Evolutionary conservation across 2,329 filamentous ascomycete genomes (phyloP), one percentile per base, ranked within the genome.

Genomic region (Aspergillus spinulosporus): DNA sequence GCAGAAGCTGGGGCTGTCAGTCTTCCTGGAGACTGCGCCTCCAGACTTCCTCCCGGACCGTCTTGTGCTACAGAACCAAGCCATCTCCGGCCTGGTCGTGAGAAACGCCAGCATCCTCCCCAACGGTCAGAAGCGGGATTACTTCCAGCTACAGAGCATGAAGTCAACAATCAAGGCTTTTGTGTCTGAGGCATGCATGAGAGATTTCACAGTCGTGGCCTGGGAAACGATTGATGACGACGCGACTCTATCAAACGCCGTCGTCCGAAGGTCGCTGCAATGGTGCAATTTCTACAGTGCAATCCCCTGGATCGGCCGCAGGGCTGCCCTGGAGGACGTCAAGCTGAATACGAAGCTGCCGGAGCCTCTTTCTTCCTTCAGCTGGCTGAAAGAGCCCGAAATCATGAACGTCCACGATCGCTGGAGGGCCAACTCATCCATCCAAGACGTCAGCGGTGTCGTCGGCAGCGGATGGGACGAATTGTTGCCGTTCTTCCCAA

Each of bases 231-330:
- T 78, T 8, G 71, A 77, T 32, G 68, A 80, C 52, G 59, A 70
- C 34, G 71, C 70, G 5, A 40, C 61, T 3, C 34, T 76, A 11
- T 67, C 73, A 1, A 77, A 79, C 60, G 74, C 77, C 0, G 72
- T 79, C 5, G 61, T 77, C 12, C 74, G 74, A 56, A 65, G 78
- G 45, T 76, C 73, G 31, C 71, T 75, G 45, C 70, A 74, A 31
- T 80, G 78, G 78, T 78, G 74, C 59, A 72, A 72, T 28, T 80
- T 78, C 60, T 78, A 79, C 62, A 78, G 72, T 56, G 72, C 71
- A 4, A 66, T 79, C 5, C 68, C 71, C 4, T 80, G 76, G 76
- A 77, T 79, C 49, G 76, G 76, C 4, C 58, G 71, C 1, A 57
- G 68, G 44, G 60, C 67, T 28, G 72, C 77, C 7, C 61, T 80